These are phyloP conservation scores for Candida dubliniensis DNA, from an alignment of 1,139 yeast species.

Conservation along the genomic window DNA sequence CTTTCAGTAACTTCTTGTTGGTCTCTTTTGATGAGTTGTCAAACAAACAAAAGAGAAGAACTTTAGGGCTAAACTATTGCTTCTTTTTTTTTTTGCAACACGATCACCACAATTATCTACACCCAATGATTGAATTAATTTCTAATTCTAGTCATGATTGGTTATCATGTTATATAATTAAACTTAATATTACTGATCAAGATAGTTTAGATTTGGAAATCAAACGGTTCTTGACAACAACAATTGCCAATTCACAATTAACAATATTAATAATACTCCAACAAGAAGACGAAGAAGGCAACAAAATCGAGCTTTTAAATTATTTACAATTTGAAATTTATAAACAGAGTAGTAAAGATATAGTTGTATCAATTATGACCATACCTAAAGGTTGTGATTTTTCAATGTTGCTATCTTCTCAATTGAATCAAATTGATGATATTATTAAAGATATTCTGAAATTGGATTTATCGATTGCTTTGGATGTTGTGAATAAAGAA, in stretches of 20 bases:
- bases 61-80: no score
- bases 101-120: not conserved
- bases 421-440: conserved; percentile 1
- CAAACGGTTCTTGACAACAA: conserved; percentile 1
- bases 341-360: conserved; percentile 3
- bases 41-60: no score
- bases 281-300: not conserved
- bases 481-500: conserved; percentile 9
- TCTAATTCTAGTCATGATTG: conserved; percentile 7
- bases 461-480: conserved; percentile 1
- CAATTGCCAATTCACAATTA: not conserved
- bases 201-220: conserved; percentile 4
- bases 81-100: conserved; percentile 9
- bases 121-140: conserved; percentile 7
- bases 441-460: not conserved
- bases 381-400: no score
- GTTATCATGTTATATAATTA: conserved; percentile 9
- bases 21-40: no score
- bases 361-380: not conserved
- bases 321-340: conserved; percentile 10
- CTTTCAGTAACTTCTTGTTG: no score
- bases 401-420: not conserved
- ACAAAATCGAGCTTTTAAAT: conserved; percentile 5
- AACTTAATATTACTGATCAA: not conserved
- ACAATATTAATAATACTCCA: not conserved